Percentiles rank a stretch among this genome's conserved stretches.
Evolutionary conservation across 140 eudicot species (phyloP).

Genomic region (Cichorium intybus): DNA sequence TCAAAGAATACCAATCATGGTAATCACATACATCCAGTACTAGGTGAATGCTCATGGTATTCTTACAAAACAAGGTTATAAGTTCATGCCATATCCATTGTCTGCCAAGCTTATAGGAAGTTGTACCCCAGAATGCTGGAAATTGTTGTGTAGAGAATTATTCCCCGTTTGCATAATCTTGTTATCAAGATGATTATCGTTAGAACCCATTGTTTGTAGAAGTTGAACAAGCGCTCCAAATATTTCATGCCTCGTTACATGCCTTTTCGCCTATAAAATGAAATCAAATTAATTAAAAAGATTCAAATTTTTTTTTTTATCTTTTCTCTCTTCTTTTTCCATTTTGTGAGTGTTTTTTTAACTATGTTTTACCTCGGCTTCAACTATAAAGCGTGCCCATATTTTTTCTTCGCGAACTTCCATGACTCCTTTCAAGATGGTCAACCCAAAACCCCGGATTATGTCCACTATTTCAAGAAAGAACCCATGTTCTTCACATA

Average conservation of each 20-base stretch:
- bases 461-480: conserved; percentile 84
- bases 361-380: conserved; percentile 55
- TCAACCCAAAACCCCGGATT: conserved; percentile 82
- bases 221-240: conserved; percentile 83
- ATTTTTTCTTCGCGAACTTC: conserved; percentile 62
- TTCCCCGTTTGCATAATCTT: conserved; percentile 38
- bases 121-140: conserved; percentile 42
- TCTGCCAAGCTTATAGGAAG: conserved; percentile 57
- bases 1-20: conserved; percentile 39
- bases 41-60: conserved; percentile 36
- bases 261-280: conserved; percentile 53
- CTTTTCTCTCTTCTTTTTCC: neutral
- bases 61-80: conserved; percentile 28
- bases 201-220: conserved; percentile 49
- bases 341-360: neutral
- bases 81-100: conserved; percentile 39
- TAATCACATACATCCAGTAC: neutral
- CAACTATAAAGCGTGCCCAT: conserved; percentile 83
- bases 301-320: neutral
- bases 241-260: conserved; percentile 75
- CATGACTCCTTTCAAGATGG: conserved; percentile 80
- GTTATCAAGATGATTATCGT: conserved; percentile 27
- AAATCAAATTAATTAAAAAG: neutral
- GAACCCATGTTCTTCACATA: conserved; percentile 84
- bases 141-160: conserved; percentile 34